Evolutionary conservation across 441 rosid species (phyloP).

Genomic region (Hypseocharis bilobata): DNA sequence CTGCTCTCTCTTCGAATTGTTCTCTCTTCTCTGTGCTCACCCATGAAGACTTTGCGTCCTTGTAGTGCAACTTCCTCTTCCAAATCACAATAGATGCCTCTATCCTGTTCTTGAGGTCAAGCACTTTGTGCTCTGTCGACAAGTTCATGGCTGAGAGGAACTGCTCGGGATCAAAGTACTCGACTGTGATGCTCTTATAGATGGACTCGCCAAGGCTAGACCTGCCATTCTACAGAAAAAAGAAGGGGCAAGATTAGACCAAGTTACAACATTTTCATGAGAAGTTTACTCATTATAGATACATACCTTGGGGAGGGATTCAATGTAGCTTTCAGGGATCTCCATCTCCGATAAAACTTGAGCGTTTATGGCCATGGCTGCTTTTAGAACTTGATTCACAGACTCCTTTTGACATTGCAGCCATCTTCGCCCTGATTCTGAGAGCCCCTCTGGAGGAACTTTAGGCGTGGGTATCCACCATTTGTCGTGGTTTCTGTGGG

Average conservation of each 20-base stretch:
- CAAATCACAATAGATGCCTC: constrained; percentile 90
- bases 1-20: constrained; percentile 85
- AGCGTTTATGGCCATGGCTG: constrained; percentile 94
- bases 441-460: constrained; percentile 70
- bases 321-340: constrained; percentile 82
- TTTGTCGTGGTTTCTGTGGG: constrained; percentile 60
- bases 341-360: constrained; percentile 87
- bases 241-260: background rate
- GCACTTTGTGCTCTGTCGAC: constrained; percentile 73
- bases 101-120: constrained; percentile 78
- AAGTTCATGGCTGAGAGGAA: constrained; percentile 64
- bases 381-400: constrained; percentile 86
- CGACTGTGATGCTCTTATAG: constrained; percentile 66
- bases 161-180: constrained; percentile 69
- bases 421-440: constrained; percentile 55
- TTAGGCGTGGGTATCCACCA: constrained; percentile 93
- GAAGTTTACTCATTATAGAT: background rate
- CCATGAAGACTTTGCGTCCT: constrained; percentile 76
- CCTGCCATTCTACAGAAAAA: constrained; percentile 56
- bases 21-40: constrained; percentile 63
- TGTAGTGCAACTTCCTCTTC: constrained; percentile 78
- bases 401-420: constrained; percentile 73
- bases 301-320: constrained; percentile 81
- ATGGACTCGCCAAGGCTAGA: constrained; percentile 76
- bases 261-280: background rate